phyloP scores from a whole-genome alignment of 495 filamentous ascomycete genomes.

The Haplographium delicatum region DNA sequence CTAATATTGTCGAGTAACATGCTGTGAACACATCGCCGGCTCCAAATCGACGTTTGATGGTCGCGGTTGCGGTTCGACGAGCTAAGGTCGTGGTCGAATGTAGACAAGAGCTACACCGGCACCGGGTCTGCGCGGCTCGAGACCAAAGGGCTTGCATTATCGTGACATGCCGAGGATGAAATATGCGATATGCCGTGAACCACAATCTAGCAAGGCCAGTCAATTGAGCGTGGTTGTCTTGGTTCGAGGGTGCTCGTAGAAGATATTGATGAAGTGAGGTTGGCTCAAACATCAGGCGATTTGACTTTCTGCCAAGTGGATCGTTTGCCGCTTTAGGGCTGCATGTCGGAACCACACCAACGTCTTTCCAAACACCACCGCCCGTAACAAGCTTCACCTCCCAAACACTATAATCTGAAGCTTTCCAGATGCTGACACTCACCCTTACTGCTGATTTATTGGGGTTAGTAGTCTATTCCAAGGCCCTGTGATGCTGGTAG shows the following conservation, averaged over 20 bases:
- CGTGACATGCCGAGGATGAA: constrained; percentile 13
- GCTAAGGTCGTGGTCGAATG: constrained; percentile 46
- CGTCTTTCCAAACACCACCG: neutral
- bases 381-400: neutral
- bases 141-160: constrained; percentile 69
- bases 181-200: neutral
- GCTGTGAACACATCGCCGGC: constrained; percentile 62
- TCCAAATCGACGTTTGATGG: constrained; percentile 45
- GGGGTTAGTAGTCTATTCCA: constrained; percentile 35
- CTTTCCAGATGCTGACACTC: constrained; percentile 65
- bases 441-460: constrained; percentile 72
- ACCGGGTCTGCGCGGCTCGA: constrained; percentile 55
- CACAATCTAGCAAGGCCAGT: too few species aligned
- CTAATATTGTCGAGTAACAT: constrained; percentile 67
- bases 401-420: neutral
- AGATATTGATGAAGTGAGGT: too few species aligned
- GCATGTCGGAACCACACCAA: neutral
- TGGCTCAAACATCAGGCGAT: too few species aligned
- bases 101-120: constrained; percentile 60
- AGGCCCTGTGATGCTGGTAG: constrained; percentile 29
- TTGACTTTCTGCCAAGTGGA: too few species aligned
- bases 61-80: constrained; percentile 48
- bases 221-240: too few species aligned
- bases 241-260: too few species aligned
- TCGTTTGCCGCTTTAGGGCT: constrained; percentile 2